Evolutionary conservation across 495 filamentous ascomycete species (phyloP).

Genomic region (Pseudotulostoma volvatum): DNA sequence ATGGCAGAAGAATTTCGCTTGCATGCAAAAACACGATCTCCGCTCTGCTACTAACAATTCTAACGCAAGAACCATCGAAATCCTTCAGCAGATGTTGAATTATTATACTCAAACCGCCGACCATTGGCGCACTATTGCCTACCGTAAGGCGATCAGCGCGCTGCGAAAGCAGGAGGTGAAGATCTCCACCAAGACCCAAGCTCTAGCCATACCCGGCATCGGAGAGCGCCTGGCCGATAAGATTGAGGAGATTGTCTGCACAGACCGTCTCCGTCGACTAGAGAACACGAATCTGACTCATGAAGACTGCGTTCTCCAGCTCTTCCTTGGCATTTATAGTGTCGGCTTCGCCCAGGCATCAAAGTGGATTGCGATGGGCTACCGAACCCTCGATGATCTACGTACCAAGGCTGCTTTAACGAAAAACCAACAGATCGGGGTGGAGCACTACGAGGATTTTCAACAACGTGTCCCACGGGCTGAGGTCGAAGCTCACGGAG

Average conservation of each 20-base stretch:
- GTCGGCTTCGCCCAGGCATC: slow-evolving; percentile 55
- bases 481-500: slow-evolving; percentile 58
- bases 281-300: slow-evolving; percentile 52
- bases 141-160: slow-evolving; percentile 62
- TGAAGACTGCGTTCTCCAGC: slow-evolving; percentile 41
- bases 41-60: slow-evolving; percentile 30
- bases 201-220: slow-evolving; percentile 50
- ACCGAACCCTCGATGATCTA: slow-evolving; percentile 60
- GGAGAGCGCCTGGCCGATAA: slow-evolving; percentile 66
- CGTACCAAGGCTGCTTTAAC: slow-evolving; percentile 46
- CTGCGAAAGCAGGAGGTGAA: slow-evolving; percentile 49
- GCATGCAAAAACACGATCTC: slow-evolving; percentile 46
- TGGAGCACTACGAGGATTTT: slow-evolving; percentile 75
- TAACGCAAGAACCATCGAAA: slow-evolving; percentile 57
- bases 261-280: slow-evolving; percentile 56
- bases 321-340: slow-evolving; percentile 67
- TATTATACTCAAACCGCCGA: slow-evolving; percentile 65
- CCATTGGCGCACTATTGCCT: slow-evolving; percentile 64
- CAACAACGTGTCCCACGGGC: slow-evolving; percentile 61
- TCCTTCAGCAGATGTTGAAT: slow-evolving; percentile 68
- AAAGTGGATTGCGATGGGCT: slow-evolving; percentile 65
- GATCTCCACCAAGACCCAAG: slow-evolving; percentile 53
- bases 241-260: slow-evolving; percentile 79
- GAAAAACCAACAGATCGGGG: slow-evolving; percentile 56
- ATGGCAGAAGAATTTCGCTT: slow-evolving; percentile 43